Evolutionary conservation across 768 basidiomycete species (phyloP).

Genomic region (Mycena rosella): DNA sequence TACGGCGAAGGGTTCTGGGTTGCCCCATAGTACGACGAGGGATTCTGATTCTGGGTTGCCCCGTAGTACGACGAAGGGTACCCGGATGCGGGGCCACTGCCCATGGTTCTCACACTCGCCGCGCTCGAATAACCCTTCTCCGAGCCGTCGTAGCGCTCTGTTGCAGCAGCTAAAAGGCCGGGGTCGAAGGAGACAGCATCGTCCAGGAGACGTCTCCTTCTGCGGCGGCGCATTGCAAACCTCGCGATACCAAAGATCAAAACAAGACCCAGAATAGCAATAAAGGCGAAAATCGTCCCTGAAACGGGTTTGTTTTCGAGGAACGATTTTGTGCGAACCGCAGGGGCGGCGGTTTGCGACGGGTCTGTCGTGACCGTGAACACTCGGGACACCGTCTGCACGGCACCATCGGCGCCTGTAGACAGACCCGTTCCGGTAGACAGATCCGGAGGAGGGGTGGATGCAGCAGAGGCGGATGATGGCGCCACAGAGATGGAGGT

Average conservation of each 20-base stretch:
- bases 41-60: slow-evolving; percentile 4
- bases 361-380: slow-evolving; percentile 42
- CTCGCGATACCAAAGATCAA: slow-evolving; percentile 60
- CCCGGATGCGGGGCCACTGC: slow-evolving; percentile 10
- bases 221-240: slow-evolving; percentile 63
- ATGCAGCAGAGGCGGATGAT: slow-evolving; percentile 20
- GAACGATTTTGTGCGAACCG: slow-evolving; percentile 54
- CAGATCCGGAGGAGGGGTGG: slow-evolving; percentile 32
- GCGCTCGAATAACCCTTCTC: slow-evolving; percentile 41
- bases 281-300: slow-evolving; percentile 67
- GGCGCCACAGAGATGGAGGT: slow-evolving; percentile 23
- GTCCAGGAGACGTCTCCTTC: slow-evolving; percentile 54
- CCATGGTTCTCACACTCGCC: slow-evolving; percentile 19
- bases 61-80: slow-evolving; percentile 21
- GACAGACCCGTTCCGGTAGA: slow-evolving; percentile 37
- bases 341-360: slow-evolving; percentile 34
- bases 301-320: slow-evolving; percentile 76
- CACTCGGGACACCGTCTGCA: slow-evolving; percentile 48
- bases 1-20: slow-evolving; percentile 3
- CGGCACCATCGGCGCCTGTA: slow-evolving; percentile 40
- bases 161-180: slow-evolving; percentile 40
- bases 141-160: slow-evolving; percentile 44
- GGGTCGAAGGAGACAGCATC: slow-evolving; percentile 69
- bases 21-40: slow-evolving; percentile 20
- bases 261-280: slow-evolving; percentile 62